Conservation (phyloP, 805 yeast genomes). For the Wickerhamomyces strasburgensis region DNA sequence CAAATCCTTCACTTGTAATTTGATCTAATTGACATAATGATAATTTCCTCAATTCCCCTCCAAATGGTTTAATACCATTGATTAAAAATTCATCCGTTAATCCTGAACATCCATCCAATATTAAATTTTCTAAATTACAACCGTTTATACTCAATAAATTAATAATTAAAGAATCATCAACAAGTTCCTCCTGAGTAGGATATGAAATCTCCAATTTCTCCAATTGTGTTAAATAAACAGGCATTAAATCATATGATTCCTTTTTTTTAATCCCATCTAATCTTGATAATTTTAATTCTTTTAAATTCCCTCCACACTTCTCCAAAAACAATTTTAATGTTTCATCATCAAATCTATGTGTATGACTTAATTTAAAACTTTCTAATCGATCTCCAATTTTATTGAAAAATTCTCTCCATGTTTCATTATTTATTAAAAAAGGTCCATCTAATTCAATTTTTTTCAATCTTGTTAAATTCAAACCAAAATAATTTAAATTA, state of each 20-base stretch:
- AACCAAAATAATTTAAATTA: conserved; percentile 56
- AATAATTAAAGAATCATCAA: conserved; percentile 63
- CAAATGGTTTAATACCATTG: conserved; percentile 56
- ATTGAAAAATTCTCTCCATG: conserved; percentile 77
- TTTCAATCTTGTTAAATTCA: conserved; percentile 51
- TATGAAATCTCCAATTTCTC: conserved; percentile 60
- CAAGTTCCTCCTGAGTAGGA: conserved; percentile 60
- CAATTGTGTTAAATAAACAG: conserved; percentile 54
- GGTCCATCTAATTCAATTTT: conserved; percentile 80
- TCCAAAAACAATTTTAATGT: conserved; percentile 59
- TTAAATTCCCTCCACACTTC: conserved; percentile 52
- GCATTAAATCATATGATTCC: conserved; percentile 55
- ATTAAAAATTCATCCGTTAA: conserved; percentile 60
- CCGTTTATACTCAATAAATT: conserved; percentile 61
- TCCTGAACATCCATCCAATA: conserved; percentile 67
- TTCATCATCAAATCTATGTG: conserved; percentile 74
- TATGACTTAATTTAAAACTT: conserved; percentile 64
- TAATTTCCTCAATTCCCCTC: conserved; percentile 50
- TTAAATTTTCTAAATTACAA: conserved; percentile 48
- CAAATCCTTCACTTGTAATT: conserved; percentile 65
- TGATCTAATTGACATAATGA: conserved; percentile 58
- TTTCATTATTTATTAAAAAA: conserved; percentile 66
- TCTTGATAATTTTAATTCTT: conserved; percentile 56
- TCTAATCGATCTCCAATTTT: conserved; percentile 47
- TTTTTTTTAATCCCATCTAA: conserved; percentile 66